Percentiles rank a stretch among this genome's conserved stretches.
Evolutionary conservation across 2,329 filamentous ascomycete genomes (phyloP).

Genomic region (Fusarium mangiferae): DNA sequence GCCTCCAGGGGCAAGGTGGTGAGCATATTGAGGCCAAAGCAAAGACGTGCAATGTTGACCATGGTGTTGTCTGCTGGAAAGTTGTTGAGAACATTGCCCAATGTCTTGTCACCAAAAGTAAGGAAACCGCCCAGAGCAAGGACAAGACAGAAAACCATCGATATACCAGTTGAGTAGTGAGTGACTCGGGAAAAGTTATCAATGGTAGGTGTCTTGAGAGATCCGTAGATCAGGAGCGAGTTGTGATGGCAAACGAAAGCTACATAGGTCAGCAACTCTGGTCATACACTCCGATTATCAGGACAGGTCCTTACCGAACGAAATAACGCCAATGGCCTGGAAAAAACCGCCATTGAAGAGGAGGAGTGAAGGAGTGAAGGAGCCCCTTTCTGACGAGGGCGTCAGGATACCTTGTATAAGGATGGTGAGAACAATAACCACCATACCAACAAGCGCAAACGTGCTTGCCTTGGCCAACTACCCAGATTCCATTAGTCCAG

Average conservation of each 20-base stretch:
- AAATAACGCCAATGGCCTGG: conserved; percentile 97
- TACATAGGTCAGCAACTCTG: conserved; percentile 22
- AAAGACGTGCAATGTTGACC: conserved; percentile 94
- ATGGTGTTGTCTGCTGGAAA: conserved; percentile 90
- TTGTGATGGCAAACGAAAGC: conserved; percentile 88
- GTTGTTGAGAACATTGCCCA: conserved; percentile 98
- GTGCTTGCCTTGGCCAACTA: conserved; percentile 96
- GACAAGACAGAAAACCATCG: conserved; percentile 88
- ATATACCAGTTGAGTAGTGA: conserved; percentile 90
- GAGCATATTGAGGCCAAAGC: conserved; percentile 98
- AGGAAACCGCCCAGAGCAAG: conserved; percentile 93
- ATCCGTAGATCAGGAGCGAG: conserved; percentile 96
- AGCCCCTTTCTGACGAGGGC: conserved; percentile 76
- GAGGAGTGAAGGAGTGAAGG: conserved; percentile 74
- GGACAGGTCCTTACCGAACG: conserved; percentile 75
- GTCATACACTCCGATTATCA: background rate
- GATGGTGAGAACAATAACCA: conserved; percentile 87
- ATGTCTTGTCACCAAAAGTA: conserved; percentile 89
- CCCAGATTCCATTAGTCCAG: conserved; percentile 18
- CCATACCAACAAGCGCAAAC: conserved; percentile 91
- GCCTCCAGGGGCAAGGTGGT: conserved; percentile 96
- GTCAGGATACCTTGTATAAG: conserved; percentile 84
- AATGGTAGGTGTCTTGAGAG: conserved; percentile 90
- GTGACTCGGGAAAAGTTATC: conserved; percentile 95
- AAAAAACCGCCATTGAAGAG: conserved; percentile 90